Evolutionary conservation across 2,329 filamentous ascomycete genomes (phyloP), one percentile per base, ranked within the genome.

Genomic region (Aspergillus spinulosporus): DNA sequence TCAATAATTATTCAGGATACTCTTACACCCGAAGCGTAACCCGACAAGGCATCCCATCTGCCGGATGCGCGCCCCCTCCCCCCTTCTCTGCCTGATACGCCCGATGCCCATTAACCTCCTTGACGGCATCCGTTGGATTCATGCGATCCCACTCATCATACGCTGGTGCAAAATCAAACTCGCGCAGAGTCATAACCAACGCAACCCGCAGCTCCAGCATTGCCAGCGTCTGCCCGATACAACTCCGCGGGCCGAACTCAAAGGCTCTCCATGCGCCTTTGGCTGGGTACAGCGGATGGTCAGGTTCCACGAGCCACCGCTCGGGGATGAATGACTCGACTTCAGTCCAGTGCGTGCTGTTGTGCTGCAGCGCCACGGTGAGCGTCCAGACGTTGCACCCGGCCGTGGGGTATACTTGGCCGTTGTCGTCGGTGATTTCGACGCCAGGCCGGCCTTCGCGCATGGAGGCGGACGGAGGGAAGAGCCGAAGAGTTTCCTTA

Each of bases 401-500:
- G 32, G 48, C 47, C 57, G 62, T 21, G 48, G 59, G 47, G 56
- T 59, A 6, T 44, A 55, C 2, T 52, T 57, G 47, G 2, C 59
- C 60, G 21, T 63, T 40, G 8, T 47, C 52, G 2, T 36, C 40
- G 2, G 52, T 21, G 2, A 65, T 40, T 3, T 52, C 52, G 42
- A 59, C 54, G 4, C 45, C 49, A 3, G 55, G 58, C 12, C 48
- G 48, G 21, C 61, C 63, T 7, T 45, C 44, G 15, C 65, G 62
- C 42, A 64, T 56, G 4, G 58, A 62, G 9, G 52, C 44, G 5
- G 50, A 56, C 4, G 82, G 76, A 0, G 81, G 78, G 61, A 76
- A 82, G n/a, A 85, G 64, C 3, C 82, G 76, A 1, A 85, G 72
- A 0, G 77, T 74, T 66, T 86, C 83, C 56, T 82, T 82, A 56